Base-by-base conservation (phyloP, 2,329 filamentous ascomycete genomes). In the Aspergillus udagawae region DNA sequence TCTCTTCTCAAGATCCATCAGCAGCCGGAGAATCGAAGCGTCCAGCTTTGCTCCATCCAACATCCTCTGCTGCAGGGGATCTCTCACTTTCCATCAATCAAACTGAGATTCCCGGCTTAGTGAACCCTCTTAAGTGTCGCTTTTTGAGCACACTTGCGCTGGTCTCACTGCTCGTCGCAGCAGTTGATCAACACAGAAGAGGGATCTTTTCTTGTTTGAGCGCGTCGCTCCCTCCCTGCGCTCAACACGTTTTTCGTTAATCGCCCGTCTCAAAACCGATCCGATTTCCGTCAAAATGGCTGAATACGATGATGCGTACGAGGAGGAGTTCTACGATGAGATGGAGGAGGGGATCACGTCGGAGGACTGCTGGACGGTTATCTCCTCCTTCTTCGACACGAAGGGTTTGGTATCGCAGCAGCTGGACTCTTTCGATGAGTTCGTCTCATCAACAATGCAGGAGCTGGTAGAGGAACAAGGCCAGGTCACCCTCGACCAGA, bases 291-390 rank as follows among this genome's bases (percentile, higher is more conserved):
- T 57, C 66, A 76, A 58, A 56, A 84, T 84, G 81, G 81, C 80
- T 54, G 79, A 82, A 59, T 82, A 82, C 67, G 82, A 84, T 55
- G 81, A 83, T 53, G 83, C 86, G 61, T 90, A 91, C 71, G 87
- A 88, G 60, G 85, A 86, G 64, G 83, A 84, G 62, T 84, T 86
- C 62, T 89, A 88, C 67, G 85, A 83, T 60, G 86, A 88, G 58
- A 86, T 79, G 58, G 85, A 83, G 58, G 86, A 89, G 60, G 86
- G 79, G 44, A 96, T 97, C 78, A 96, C 92, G 27, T 91, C 92
- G 60, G 94, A 97, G 80, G 95, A 99, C 78, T 97, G 92, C 81
- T 99, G 95, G 94, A 90, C 89, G 63, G 93, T 97, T 70, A 97
- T 99, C 73, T 92, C 90, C 56, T 90, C 94, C 9, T 97, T 97